Evolutionary conservation across 352 stramenopile species (phyloP).

Genomic region (Globisporangium cystogenes): DNA sequence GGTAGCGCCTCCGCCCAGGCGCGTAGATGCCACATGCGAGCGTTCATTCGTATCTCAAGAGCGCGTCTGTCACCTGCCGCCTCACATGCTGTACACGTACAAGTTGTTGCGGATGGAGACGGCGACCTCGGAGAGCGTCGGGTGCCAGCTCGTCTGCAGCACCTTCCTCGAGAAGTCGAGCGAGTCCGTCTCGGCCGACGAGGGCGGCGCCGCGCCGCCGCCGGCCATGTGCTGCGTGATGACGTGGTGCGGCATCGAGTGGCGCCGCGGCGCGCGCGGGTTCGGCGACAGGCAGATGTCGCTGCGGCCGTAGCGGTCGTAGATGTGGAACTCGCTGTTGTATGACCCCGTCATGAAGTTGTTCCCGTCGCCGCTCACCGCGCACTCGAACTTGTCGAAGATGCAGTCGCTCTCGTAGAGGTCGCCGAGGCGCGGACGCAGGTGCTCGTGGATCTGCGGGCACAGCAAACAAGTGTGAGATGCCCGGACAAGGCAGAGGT

Average conservation of each 20-base stretch:
- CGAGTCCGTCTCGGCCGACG: slow-evolving; percentile 31
- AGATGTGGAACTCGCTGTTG: slow-evolving; percentile 93
- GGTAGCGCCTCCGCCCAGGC: too few species aligned
- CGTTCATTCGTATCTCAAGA: too few species aligned
- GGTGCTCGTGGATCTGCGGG: slow-evolving; percentile 88
- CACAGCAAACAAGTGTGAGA: too few species aligned
- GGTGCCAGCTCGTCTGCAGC: slow-evolving; percentile 84
- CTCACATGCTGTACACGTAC: slow-evolving; percentile 72
- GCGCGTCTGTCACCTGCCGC: neutral
- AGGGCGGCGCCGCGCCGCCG: slow-evolving; percentile 20
- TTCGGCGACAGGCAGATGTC: slow-evolving; percentile 69
- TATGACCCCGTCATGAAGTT: slow-evolving; percentile 94
- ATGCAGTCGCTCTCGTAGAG: slow-evolving; percentile 96
- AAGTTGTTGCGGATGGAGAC: slow-evolving; percentile 81
- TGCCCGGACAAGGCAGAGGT: too few species aligned
- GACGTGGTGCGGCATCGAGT: slow-evolving; percentile 64
- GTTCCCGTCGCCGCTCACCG: slow-evolving; percentile 87
- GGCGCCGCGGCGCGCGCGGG: slow-evolving; percentile 37
- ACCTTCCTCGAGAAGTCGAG: slow-evolving; percentile 85
- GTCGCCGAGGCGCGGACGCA: slow-evolving; percentile 83
- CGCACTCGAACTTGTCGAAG: slow-evolving; percentile 97
- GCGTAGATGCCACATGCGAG: too few species aligned
- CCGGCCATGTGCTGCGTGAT: slow-evolving; percentile 56
- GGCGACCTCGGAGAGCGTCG: slow-evolving; percentile 71
- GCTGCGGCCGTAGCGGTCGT: slow-evolving; percentile 76